phyloP scores from a whole-genome alignment of 2,329 filamentous ascomycete genomes.

The Geosmithia putterillii region DNA sequence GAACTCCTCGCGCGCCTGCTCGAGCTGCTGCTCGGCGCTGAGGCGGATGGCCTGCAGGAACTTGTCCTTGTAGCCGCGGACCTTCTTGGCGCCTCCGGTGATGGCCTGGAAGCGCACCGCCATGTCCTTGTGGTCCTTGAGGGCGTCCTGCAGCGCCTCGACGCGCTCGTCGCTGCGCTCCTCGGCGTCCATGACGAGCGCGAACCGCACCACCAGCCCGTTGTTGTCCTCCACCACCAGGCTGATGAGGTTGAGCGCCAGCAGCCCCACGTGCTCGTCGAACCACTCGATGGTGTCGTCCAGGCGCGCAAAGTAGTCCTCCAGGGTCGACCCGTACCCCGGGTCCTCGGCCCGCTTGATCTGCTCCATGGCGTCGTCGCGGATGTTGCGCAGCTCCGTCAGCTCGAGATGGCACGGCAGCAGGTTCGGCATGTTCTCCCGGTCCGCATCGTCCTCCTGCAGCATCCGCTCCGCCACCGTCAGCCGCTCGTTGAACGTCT shows the following conservation, averaged over 20 bases:
- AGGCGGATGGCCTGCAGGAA: slow-evolving; percentile 72
- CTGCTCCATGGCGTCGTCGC: slow-evolving; percentile 94
- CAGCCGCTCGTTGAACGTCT: slow-evolving; percentile 73
- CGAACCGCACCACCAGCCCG: slow-evolving; percentile 80
- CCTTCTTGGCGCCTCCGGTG: slow-evolving; percentile 80
- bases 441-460: slow-evolving; percentile 69
- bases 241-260: slow-evolving; percentile 82
- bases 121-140: slow-evolving; percentile 92
- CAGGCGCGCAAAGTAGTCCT: slow-evolving; percentile 79
- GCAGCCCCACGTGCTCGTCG: slow-evolving; percentile 81
- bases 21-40: slow-evolving; percentile 63
- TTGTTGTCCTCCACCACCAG: slow-evolving; percentile 79
- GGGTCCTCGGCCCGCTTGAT: slow-evolving; percentile 65
- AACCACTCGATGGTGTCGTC: slow-evolving; percentile 90
- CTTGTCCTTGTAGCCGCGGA: slow-evolving; percentile 93
- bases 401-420: slow-evolving; percentile 84
- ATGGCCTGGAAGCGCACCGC: slow-evolving; percentile 90
- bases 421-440: slow-evolving; percentile 84
- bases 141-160: slow-evolving; percentile 80
- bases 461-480: slow-evolving; percentile 67
- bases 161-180: slow-evolving; percentile 94
- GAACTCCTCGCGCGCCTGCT: slow-evolving; percentile 60
- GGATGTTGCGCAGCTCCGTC: slow-evolving; percentile 82
- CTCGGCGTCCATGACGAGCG: slow-evolving; percentile 86
- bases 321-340: slow-evolving; percentile 67